Evolutionary conservation across 495 filamentous ascomycete species (phyloP).

Genomic region (Penicillium riverlandense): DNA sequence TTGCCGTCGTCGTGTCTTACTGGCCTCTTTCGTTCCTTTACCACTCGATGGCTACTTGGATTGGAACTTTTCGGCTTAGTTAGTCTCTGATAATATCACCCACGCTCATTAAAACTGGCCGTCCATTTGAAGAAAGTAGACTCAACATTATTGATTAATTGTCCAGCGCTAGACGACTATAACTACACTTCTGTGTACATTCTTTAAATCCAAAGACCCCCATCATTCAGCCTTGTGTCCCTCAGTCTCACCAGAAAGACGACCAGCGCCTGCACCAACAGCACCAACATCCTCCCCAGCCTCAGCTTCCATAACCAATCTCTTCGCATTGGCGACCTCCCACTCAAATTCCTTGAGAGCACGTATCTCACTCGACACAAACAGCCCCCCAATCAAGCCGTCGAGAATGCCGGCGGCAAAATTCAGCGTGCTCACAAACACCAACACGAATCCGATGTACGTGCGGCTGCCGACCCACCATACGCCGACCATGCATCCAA

Average conservation of each 20-base stretch:
- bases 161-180: not conserved
- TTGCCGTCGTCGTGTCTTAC: not conserved
- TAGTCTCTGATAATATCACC: conserved; percentile 9
- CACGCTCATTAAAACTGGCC: conserved; percentile 12
- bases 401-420: conserved; percentile 71
- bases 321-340: conserved; percentile 72
- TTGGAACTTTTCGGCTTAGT: conserved; percentile 2
- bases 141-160: conserved; percentile 3
- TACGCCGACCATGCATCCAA: conserved; percentile 67
- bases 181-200: not conserved
- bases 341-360: conserved; percentile 91
- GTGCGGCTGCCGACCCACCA: conserved; percentile 72
- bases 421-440: conserved; percentile 69
- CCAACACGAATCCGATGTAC: conserved; percentile 73
- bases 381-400: conserved; percentile 78
- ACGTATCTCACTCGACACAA: conserved; percentile 74
- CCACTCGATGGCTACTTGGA: conserved; percentile 4
- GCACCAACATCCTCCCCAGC: conserved; percentile 4
- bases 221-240: conserved; percentile 1
- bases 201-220: not conserved
- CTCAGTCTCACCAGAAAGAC: not conserved
- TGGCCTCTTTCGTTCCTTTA: not conserved
- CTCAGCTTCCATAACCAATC: conserved; percentile 18
- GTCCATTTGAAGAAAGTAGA: not conserved
- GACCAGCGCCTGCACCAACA: not conserved